Evolutionary conservation across 345 rosid species (phyloP), one percentile per base, ranked within the genome.

Genomic region (Reutealis trisperma): DNA sequence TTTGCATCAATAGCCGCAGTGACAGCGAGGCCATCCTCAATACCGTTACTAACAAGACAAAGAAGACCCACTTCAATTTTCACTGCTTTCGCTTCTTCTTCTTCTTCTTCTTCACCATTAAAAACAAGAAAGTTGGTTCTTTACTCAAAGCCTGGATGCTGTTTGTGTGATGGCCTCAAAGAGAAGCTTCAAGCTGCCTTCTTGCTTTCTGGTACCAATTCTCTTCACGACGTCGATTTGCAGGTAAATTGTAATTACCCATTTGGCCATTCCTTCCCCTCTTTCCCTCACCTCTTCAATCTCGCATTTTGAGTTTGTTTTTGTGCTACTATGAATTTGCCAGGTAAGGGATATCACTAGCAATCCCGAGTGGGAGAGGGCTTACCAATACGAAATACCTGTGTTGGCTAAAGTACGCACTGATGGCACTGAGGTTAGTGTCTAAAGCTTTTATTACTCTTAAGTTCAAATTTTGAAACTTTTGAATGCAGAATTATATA

Each of bases 111-210:
- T 15, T 70, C 84, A 3, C 9, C 61, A 3, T 30, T 84, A 4
- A 79, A 75, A 34, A 8, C 89, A 6, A 87, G 91, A 75, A 90
- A 75, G 70, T 89, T 90, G 55, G 84, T 93, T 27, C 90, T 93
- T 24, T 95, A 95, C 83, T 90, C 97, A 6, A 92, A 90, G 79
- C 96, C 98, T 12, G 98, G 92, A 3, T 93, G 98, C 83, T 93
- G 96, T 84, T 88, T 93, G 85, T 95, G 99, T 78, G 98, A 93
- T 81, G 97, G 97, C 57, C 96, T 95, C 81, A 95, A 95, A 81
- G 99, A 93, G 84, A 93, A 90, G 85, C 97, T 90, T 32, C 79
- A 90, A 12, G 90, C 94, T 41, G 93, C 94, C 8, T 95, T 95
- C 87, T 84, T 86, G 75, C 81, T 95, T 54, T 78, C 94, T 10